phyloP scores from a whole-genome alignment of 176 grass and related monocot species.

The Dactylis glomerata region DNA sequence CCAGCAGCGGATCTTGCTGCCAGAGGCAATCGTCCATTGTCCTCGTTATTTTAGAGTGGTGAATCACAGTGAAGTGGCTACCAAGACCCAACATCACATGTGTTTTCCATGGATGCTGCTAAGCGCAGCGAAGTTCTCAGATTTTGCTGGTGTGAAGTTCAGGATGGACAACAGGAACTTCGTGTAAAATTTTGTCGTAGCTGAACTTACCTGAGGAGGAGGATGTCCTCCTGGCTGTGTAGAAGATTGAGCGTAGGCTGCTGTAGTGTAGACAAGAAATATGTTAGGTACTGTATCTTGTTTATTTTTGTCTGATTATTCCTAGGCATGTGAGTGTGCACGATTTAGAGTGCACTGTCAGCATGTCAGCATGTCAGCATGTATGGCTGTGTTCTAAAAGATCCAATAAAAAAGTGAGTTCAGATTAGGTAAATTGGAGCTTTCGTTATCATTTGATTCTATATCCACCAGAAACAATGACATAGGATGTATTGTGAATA shows the following conservation, averaged over 20 bases:
- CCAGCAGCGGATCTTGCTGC: not conserved
- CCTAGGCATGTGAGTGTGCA: not conserved
- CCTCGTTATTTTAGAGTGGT: not conserved
- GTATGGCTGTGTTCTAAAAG: not conserved
- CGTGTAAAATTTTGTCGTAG: not conserved
- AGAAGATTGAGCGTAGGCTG: not conserved
- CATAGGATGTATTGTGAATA: not conserved
- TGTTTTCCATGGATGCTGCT: not conserved
- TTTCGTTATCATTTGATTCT: not conserved
- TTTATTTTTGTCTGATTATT: not conserved
- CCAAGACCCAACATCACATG: not conserved
- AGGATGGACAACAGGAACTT: not conserved
- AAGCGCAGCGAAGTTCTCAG: not conserved
- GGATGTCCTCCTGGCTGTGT: not conserved
- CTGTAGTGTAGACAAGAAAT: not conserved
- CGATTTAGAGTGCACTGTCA: not conserved
- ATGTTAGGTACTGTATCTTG: not conserved
- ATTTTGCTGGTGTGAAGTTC: not conserved
- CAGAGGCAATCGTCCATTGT: not conserved
- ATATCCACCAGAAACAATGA: not conserved
- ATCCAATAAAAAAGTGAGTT: not conserved
- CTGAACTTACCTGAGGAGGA: not conserved
- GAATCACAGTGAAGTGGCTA: not conserved
- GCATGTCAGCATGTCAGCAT: not conserved
- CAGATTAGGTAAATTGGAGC: slow-evolving; percentile 1